Percentiles rank a stretch among this genome's conserved stretches.
These are phyloP conservation scores for Tetragonia tetragonoides DNA, from an alignment of 148 eudicot genomes.

Conservation along the genomic window DNA sequence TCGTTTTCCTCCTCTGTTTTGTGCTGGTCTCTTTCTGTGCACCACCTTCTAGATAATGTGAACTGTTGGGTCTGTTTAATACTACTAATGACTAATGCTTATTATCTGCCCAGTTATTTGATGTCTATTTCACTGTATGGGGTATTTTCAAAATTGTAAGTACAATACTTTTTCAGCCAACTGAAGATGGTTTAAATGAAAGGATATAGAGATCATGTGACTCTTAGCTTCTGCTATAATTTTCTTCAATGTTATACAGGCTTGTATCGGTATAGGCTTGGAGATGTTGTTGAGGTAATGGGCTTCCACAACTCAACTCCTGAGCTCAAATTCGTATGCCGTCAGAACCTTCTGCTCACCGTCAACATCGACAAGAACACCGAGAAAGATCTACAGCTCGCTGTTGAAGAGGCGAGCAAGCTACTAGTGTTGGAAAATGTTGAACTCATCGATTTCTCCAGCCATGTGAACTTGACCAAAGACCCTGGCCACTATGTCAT, in stretches of 20 bases:
- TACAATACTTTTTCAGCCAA: too few species aligned
- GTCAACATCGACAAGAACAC: slow-evolving; percentile 97
- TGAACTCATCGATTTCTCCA: slow-evolving; percentile 78
- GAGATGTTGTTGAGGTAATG: slow-evolving; percentile 69
- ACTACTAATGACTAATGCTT: too few species aligned
- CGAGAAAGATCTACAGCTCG: slow-evolving; percentile 71
- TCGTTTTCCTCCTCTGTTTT: background rate
- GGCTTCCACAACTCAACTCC: slow-evolving; percentile 92
- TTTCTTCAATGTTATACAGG: slow-evolving; percentile 39
- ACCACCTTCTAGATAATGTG: slow-evolving; percentile 5
- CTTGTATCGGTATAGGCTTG: slow-evolving; percentile 77
- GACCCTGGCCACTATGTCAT: slow-evolving; percentile 82
- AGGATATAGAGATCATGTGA: too few species aligned
- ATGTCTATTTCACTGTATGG: too few species aligned
- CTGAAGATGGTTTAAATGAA: too few species aligned
- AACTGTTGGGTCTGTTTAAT: background rate
- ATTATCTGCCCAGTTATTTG: too few species aligned
- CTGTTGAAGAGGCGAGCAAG: slow-evolving; percentile 70
- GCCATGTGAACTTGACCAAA: slow-evolving; percentile 46
- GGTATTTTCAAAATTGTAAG: too few species aligned
- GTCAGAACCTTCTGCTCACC: slow-evolving; percentile 71
- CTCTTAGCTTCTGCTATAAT: too few species aligned
- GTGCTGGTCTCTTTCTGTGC: background rate
- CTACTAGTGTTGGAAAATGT: slow-evolving; percentile 49
- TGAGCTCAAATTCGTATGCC: slow-evolving; percentile 71